Percentiles rank a stretch among this genome's conserved stretches.
Conservation (phyloP, 1,284 basidiomycete species). For the Trametes polyzona region DNA sequence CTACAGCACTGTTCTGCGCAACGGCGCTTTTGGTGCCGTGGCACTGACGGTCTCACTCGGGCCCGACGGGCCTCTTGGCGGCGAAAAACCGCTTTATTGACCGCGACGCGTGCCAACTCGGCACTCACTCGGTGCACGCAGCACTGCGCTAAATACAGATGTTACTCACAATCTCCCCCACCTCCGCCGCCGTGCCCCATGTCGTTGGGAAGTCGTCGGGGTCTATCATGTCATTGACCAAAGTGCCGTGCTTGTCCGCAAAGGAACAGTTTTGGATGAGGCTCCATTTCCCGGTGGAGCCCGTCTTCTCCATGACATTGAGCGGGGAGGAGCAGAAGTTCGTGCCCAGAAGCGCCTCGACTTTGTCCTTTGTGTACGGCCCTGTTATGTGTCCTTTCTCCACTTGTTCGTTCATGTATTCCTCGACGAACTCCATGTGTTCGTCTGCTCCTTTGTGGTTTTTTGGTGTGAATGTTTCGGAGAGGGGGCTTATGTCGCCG, state of each 20-base stretch:
- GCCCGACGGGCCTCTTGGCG: not conserved
- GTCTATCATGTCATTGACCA: slow-evolving; percentile 37
- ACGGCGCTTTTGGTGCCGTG: too few species aligned
- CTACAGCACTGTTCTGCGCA: too few species aligned
- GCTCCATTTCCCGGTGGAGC: slow-evolving; percentile 6
- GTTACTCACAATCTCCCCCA: slow-evolving; percentile 39
- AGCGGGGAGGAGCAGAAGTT: slow-evolving; percentile 30
- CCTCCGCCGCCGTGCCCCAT: slow-evolving; percentile 32
- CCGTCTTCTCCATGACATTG: slow-evolving; percentile 17
- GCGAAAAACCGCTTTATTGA: not conserved
- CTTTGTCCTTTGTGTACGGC: slow-evolving; percentile 34
- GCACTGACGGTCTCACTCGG: too few species aligned
- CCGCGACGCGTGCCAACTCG: not conserved
- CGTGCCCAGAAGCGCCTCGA: slow-evolving; percentile 32
- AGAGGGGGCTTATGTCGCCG: slow-evolving; percentile 35
- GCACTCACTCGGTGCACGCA: not conserved
- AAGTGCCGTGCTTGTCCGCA: slow-evolving; percentile 9
- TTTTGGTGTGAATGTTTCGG: slow-evolving; percentile 28
- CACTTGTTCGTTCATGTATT: slow-evolving; percentile 37
- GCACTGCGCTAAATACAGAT: not conserved
- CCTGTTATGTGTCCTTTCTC: slow-evolving; percentile 35
- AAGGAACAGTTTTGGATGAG: slow-evolving; percentile 22
- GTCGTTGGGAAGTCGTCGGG: slow-evolving; percentile 36
- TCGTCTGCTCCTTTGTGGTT: slow-evolving; percentile 32
- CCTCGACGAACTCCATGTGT: slow-evolving; percentile 24